phyloP scores from a whole-genome alignment of 2,329 filamentous ascomycete genomes.

The Trichoderma sp. region DNA sequence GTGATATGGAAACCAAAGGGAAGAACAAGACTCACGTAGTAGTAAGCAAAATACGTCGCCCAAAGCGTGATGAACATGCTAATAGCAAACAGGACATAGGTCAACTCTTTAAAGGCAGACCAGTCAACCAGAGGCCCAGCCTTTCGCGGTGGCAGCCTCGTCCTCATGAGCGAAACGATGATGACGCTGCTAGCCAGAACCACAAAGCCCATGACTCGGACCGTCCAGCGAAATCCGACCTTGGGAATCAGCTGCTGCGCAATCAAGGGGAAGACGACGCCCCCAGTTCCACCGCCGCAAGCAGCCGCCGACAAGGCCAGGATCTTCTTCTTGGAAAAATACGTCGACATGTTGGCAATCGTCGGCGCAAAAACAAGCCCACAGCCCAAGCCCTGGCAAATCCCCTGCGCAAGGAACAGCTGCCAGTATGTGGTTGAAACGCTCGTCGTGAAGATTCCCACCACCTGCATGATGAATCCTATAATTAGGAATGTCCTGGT shows the following conservation, averaged over 20 bases:
- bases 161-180: conserved; percentile 42
- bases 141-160: conserved; percentile 47
- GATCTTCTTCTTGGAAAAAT: conserved; percentile 57
- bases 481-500: conserved; percentile 33
- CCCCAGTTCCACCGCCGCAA: conserved; percentile 59
- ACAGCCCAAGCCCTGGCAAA: conserved; percentile 55
- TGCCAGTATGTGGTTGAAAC: conserved; percentile 45
- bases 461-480: conserved; percentile 42
- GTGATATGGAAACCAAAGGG: not conserved
- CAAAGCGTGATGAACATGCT: conserved; percentile 43
- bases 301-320: conserved; percentile 60
- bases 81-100: conserved; percentile 39
- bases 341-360: conserved; percentile 55
- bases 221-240: conserved; percentile 63
- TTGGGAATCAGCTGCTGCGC: conserved; percentile 54
- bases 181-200: conserved; percentile 46
- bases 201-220: conserved; percentile 60
- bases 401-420: conserved; percentile 50
- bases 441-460: conserved; percentile 47
- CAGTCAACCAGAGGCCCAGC: conserved; percentile 51
- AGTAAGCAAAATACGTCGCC: conserved; percentile 51
- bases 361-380: conserved; percentile 54
- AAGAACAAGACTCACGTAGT: conserved; percentile 34
- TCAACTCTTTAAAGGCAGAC: conserved; percentile 47
- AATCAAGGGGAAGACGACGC: conserved; percentile 60